A percentile compares a stretch with the other conserved stretches of the same genome.
Evolutionary conservation across 2,329 filamentous ascomycete species (phyloP).

Genomic region (Aspergillus viridinutans): DNA sequence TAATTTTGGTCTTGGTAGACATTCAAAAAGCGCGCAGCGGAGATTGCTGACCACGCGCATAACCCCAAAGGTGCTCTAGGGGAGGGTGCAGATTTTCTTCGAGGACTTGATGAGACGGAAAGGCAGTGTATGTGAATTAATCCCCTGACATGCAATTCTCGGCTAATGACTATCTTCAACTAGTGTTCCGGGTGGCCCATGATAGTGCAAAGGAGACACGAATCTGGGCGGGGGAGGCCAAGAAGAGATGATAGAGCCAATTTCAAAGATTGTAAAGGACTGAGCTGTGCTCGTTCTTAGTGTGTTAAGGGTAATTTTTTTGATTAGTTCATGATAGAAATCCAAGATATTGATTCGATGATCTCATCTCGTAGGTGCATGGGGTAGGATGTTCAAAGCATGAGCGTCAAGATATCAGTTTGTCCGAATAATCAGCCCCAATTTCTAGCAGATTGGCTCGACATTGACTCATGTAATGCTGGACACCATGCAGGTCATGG

Average conservation of each 20-base stretch:
- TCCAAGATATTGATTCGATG: not conserved
- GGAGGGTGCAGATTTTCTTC: conserved; percentile 72
- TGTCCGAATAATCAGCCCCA: not conserved
- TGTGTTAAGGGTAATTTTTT: not conserved
- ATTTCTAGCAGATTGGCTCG: not conserved
- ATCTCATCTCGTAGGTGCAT: not conserved
- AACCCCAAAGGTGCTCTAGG: conserved; percentile 70
- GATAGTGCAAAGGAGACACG: conserved; percentile 67
- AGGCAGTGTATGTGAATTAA: conserved; percentile 50
- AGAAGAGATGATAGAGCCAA: conserved; percentile 37
- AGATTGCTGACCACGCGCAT: conserved; percentile 83
- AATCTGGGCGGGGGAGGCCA: conserved; percentile 64
- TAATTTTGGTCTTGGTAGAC: conserved; percentile 46
- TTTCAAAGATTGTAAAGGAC: not conserved
- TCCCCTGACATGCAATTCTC: not conserved
- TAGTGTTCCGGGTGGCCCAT: conserved; percentile 68
- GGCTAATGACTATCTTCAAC: conserved; percentile 14
- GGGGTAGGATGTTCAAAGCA: not conserved
- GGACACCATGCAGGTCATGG: not conserved
- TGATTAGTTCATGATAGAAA: not conserved
- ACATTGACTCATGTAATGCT: not conserved
- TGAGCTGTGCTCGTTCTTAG: conserved; percentile 26
- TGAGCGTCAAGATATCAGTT: not conserved
- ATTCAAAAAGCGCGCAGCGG: conserved; percentile 74
- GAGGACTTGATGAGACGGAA: conserved; percentile 87